Conservation (phyloP, 2,329 filamentous ascomycete genomes). For the Xenoacremonium recifei region DNA sequence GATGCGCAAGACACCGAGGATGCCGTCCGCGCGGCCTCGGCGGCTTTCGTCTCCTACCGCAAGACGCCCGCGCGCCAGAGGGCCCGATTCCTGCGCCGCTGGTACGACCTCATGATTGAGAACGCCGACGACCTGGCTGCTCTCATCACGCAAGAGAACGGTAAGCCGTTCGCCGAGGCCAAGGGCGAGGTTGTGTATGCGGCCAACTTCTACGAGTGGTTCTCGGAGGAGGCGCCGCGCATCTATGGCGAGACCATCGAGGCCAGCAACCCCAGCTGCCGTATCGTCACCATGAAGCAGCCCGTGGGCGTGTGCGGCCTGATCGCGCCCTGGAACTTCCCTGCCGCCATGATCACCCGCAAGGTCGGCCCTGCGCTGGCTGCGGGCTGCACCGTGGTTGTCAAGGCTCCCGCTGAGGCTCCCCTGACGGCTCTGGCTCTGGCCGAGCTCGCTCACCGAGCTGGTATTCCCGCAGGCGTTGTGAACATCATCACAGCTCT, state of each 20-base stretch:
- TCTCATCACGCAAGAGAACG: constrained; percentile 70
- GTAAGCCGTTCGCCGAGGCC: constrained; percentile 64
- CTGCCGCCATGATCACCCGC: constrained; percentile 50
- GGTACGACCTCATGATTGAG: constrained; percentile 66
- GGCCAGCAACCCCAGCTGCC: constrained; percentile 57
- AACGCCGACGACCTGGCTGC: constrained; percentile 65
- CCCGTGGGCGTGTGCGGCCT: constrained; percentile 35
- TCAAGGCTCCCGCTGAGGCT: constrained; percentile 85
- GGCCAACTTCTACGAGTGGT: constrained; percentile 63
- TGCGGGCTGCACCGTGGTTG: constrained; percentile 75
- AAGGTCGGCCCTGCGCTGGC: constrained; percentile 57
- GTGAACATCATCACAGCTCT: constrained; percentile 81
- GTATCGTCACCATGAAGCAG: constrained; percentile 36
- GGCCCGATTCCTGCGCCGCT: constrained; percentile 59
- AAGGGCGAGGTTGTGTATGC: constrained; percentile 58
- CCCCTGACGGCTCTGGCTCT: constrained; percentile 84
- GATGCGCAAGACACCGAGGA: constrained; percentile 63
- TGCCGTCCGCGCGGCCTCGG: constrained; percentile 67
- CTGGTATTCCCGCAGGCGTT: constrained; percentile 83
- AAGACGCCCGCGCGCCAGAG: constrained; percentile 60
- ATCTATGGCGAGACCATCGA: constrained; percentile 46
- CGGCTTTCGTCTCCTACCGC: constrained; percentile 56
- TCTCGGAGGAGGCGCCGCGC: constrained; percentile 61
- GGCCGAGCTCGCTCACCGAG: constrained; percentile 77
- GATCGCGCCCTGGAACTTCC: constrained; percentile 55